A percentile compares a stretch with the other conserved stretches of the same genome.
Conservation (phyloP, 2,329 filamentous ascomycete species). For the Paracoccidioides brasiliensis region DNA sequence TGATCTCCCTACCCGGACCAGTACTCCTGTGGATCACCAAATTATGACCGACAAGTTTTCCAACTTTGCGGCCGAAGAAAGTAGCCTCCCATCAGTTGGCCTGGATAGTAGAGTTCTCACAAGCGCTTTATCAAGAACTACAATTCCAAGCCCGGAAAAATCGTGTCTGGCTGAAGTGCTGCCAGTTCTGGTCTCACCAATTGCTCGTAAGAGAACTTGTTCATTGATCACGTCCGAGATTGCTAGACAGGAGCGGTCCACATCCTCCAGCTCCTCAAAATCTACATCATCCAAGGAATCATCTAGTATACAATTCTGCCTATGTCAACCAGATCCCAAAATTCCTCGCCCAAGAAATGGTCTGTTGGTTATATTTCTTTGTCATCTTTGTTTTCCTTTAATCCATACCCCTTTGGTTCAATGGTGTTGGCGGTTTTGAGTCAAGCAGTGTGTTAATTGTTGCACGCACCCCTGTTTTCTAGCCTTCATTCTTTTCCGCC, state of each 20-base stretch:
- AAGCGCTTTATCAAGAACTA: background rate
- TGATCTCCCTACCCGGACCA: conserved; percentile 21
- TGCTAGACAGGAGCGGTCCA: conserved; percentile 10
- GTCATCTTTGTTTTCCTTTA: conserved; percentile 7
- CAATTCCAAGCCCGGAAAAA: background rate
- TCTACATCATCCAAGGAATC: conserved; percentile 27
- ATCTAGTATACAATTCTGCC: conserved; percentile 44
- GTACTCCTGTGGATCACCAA: conserved; percentile 29
- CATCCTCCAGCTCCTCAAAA: conserved; percentile 25
- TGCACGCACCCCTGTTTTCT: conserved; percentile 22
- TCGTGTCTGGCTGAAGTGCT: background rate
- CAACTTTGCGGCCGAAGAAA: conserved; percentile 13
- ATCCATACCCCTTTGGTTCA: background rate
- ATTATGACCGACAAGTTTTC: conserved; percentile 27
- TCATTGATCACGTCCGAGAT: conserved; percentile 3
- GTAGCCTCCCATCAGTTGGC: conserved; percentile 5
- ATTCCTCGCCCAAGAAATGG: conserved; percentile 59
- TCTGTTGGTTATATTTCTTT: conserved; percentile 31
- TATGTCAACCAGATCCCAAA: conserved; percentile 59
- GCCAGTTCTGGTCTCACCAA: conserved; percentile 1
- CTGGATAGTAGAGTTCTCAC: background rate
- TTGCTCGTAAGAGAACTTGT: conserved; percentile 4
- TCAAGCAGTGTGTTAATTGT: conserved; percentile 2
- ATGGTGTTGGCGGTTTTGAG: background rate
- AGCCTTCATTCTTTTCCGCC: conserved; percentile 97